These are phyloP conservation scores for Tilletia caries DNA, from an alignment of 1,284 basidiomycete genomes.

Conservation along the genomic window DNA sequence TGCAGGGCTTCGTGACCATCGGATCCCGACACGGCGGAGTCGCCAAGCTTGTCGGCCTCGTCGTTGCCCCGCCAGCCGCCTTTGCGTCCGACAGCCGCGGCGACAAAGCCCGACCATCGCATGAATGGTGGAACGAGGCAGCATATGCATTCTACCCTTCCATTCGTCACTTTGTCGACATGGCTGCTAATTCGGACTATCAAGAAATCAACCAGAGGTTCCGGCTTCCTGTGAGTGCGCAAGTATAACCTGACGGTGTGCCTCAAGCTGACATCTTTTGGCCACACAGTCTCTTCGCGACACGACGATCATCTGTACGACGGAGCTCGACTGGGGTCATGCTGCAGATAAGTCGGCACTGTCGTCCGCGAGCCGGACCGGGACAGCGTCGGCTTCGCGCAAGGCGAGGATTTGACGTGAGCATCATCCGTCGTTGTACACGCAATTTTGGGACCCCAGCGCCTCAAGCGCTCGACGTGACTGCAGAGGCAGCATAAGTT, in stretches of 20 bases:
- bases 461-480: no score
- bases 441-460: no score
- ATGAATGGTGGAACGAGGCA: slow-evolving; percentile 34
- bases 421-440: no score
- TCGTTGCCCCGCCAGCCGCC: slow-evolving; percentile 21
- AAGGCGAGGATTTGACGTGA: no score
- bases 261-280: not conserved
- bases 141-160: slow-evolving; percentile 32
- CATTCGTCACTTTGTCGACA: slow-evolving; percentile 37
- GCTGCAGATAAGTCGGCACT: no score
- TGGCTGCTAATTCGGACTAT: slow-evolving; percentile 33
- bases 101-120: slow-evolving; percentile 5
- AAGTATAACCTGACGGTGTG: not conserved
- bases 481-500: no score
- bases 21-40: slow-evolving; percentile 29
- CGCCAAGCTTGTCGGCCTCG: slow-evolving; percentile 34
- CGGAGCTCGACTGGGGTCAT: not conserved
- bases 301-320: slow-evolving; percentile 7
- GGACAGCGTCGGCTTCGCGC: no score
- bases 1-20: slow-evolving; percentile 24
- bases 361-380: no score
- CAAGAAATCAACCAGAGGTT: slow-evolving; percentile 29
- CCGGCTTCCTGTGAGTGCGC: not conserved
- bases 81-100: slow-evolving; percentile 19
- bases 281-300: not conserved